A percentile compares a stretch with the other conserved stretches of the same genome.
Conservation (phyloP, 257 asterid genomes). For the Parsonsia alboflavescens region DNA sequence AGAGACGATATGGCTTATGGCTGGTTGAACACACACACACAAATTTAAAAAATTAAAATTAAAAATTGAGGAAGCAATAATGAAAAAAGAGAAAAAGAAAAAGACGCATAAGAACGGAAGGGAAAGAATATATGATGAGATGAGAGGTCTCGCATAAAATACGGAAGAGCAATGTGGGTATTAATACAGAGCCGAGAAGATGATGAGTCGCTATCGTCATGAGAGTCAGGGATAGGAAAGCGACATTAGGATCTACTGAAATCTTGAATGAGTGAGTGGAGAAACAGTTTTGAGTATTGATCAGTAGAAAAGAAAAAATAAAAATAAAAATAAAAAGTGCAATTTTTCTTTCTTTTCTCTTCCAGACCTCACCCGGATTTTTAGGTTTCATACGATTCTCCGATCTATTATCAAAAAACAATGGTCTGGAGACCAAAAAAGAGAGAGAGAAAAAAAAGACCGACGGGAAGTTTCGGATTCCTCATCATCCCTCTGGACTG, state of each 20-base stretch:
- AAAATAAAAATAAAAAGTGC: background rate
- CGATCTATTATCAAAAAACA: background rate
- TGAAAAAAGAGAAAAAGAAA: background rate
- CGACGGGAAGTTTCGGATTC: background rate
- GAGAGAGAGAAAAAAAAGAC: background rate
- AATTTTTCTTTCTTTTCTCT: background rate
- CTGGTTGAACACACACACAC: background rate
- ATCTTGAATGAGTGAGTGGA: slow-evolving; percentile 12
- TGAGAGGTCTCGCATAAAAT: slow-evolving; percentile 29
- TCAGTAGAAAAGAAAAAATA: background rate
- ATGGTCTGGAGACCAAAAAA: slow-evolving; percentile 1
- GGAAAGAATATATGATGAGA: background rate
- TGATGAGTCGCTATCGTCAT: slow-evolving; percentile 48
- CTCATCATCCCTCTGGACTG: background rate
- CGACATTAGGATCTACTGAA: slow-evolving; percentile 27
- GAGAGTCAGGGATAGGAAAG: slow-evolving; percentile 44
- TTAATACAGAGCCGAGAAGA: slow-evolving; percentile 30
- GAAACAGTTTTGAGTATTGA: background rate
- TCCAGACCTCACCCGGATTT: background rate
- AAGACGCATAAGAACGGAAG: background rate
- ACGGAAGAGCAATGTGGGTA: slow-evolving; percentile 18
- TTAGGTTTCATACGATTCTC: background rate
- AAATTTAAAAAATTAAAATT: background rate
- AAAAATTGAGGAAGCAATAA: background rate
- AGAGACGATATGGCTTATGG: background rate